Base-by-base conservation (phyloP, 495 filamentous ascomycete species). In the Pseudotulostoma volvatum region DNA sequence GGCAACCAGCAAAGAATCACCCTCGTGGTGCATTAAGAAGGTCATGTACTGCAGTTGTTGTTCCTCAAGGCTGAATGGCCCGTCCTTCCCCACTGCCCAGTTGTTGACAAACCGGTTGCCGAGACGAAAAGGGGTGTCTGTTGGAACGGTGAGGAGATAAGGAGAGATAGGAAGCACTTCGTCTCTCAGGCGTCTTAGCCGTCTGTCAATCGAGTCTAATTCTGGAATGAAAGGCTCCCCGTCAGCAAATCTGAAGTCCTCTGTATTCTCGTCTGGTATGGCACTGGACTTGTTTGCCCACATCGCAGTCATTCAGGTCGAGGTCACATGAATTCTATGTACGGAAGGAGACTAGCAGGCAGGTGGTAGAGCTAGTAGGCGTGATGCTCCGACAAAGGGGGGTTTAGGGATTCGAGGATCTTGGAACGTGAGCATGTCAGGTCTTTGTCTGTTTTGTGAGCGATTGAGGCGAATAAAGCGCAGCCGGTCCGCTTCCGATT, bases 31-130 rank as follows among this genome's bases (percentile, higher is more conserved):
- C n/a, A 60, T 57, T 40, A 67, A 48, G 41, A 70, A 72, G 31
- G 67, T 72, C 58, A 68, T 61, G 38, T 70, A 72, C 39, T 72
- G 68, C 38, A 72, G 56, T 48, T 64, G 54, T 36, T 70, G 58
- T 52, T 72, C 68, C 36, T 68, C 57, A 19, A 47, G 45, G 19
- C 47, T 45, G 40, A 72, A 72, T 13, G 60, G 65, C 7, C 60
- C 60, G 36, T 63, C 57, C 52, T 58, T 51, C 44, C 63, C 56
- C 48, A 67, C 56, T 40, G 63, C 61, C 68, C 68, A 72, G 46
- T 68, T 61, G 44, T 58, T 60, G 33, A 56, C 47, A 38, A 58
- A 55, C 23, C 59, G 57, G 21, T 47, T 41, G 18, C 55, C 56
- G 14, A 60, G 54, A 38, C 53, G 57, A 43, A 62, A 63, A 38